Evolutionary conservation across 23 red algal species (phyloP).

Genomic region (Gracilaria caudata): DNA sequence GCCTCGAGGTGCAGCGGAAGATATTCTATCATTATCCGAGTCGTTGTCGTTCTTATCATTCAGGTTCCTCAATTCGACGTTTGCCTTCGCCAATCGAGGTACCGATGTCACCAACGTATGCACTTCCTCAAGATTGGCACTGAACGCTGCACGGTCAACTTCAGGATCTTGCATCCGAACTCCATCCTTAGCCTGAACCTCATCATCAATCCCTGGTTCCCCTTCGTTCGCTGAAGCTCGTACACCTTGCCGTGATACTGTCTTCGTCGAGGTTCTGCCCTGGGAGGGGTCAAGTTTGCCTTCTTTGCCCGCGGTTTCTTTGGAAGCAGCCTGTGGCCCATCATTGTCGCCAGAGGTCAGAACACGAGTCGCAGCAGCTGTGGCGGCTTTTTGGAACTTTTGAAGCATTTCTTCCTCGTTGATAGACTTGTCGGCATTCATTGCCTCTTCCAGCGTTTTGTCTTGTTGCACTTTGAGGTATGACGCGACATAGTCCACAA

Average conservation of each 20-base stretch:
- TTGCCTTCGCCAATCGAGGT: slow-evolving; percentile 19
- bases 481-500: slow-evolving; percentile 71
- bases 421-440: slow-evolving; percentile 33
- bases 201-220: background rate
- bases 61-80: background rate
- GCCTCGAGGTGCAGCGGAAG: background rate
- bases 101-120: slow-evolving; percentile 18
- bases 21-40: background rate
- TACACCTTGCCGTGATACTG: background rate
- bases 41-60: background rate
- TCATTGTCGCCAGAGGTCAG: slow-evolving; percentile 6
- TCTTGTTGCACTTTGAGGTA: slow-evolving; percentile 60
- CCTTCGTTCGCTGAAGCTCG: background rate
- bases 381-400: slow-evolving; percentile 39
- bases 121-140: slow-evolving; percentile 19
- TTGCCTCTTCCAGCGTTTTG: slow-evolving; percentile 54
- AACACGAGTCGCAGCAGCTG: slow-evolving; percentile 41
- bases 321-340: background rate
- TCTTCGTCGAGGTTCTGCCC: background rate
- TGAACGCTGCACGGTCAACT: background rate
- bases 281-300: background rate
- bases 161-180: background rate
- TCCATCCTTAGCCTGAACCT: background rate
- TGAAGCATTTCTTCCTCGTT: slow-evolving; percentile 39
- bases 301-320: background rate